phyloP scores from a whole-genome alignment of 2,329 filamentous ascomycete genomes.

The Aquanectria penicillioides region DNA sequence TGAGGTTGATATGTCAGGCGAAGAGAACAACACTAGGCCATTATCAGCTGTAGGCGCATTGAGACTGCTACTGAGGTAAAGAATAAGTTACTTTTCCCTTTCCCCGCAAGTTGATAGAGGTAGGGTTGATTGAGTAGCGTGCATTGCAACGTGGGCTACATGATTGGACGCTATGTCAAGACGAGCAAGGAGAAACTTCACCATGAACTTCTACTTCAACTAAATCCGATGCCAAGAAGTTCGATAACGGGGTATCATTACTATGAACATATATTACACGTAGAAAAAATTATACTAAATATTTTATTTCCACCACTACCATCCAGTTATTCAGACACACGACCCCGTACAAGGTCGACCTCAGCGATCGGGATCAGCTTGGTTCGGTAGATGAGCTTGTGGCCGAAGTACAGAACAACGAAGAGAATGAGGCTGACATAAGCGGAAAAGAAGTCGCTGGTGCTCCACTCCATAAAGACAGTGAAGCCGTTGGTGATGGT shows the following conservation, averaged over 20 bases:
- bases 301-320: conserved; percentile 20
- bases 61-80: too few species aligned
- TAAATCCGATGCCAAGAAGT: neutral
- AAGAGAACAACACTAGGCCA: too few species aligned
- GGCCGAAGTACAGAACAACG: conserved; percentile 65
- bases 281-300: conserved; percentile 25
- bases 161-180: too few species aligned
- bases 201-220: too few species aligned
- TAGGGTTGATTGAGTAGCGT: too few species aligned
- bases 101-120: too few species aligned
- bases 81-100: too few species aligned
- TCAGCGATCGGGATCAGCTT: conserved; percentile 50
- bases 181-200: too few species aligned
- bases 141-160: too few species aligned
- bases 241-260: conserved; percentile 40
- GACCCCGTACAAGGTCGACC: conserved; percentile 47
- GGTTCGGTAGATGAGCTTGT: conserved; percentile 62
- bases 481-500: conserved; percentile 76
- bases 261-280: conserved; percentile 28
- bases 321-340: conserved; percentile 24
- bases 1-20: too few species aligned
- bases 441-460: conserved; percentile 69
- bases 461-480: conserved; percentile 71
- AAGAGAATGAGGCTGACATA: conserved; percentile 75
- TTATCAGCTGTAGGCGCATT: too few species aligned